These are phyloP conservation scores for Corynespora cassiicola DNA, from an alignment of 2,329 filamentous ascomycete species.

Conservation along the genomic window DNA sequence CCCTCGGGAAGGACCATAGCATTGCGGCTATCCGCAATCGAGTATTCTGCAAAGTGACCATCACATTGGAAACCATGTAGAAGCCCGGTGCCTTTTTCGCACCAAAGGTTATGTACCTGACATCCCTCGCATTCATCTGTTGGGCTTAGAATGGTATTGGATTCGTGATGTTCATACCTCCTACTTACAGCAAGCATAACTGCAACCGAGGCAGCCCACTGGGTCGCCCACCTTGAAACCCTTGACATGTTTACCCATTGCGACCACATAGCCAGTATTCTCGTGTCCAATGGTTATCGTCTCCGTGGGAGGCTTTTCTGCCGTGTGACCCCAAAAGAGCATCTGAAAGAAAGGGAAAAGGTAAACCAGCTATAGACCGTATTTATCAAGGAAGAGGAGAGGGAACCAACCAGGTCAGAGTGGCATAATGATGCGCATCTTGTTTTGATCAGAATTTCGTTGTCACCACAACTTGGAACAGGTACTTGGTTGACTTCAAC, in stretches of 20 bases:
- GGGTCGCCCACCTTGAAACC: constrained; percentile 50
- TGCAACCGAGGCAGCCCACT: constrained; percentile 39
- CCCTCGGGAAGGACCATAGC: constrained; percentile 46
- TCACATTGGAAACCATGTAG: constrained; percentile 37
- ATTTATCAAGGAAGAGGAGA: constrained; percentile 20
- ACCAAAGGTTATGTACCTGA: constrained; percentile 48
- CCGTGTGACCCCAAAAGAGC: constrained; percentile 7
- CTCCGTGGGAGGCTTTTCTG: constrained; percentile 4
- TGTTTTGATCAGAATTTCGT: constrained; percentile 22
- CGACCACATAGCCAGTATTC: constrained; percentile 49
- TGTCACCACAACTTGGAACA: constrained; percentile 11
- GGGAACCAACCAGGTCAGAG: constrained; percentile 20
- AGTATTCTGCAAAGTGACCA: constrained; percentile 56
- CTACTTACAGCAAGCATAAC: constrained; percentile 23
- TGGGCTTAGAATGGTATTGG: constrained; percentile 7
- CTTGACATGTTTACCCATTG: constrained; percentile 34
- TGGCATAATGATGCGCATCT: constrained; percentile 25
- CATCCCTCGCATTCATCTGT: constrained; percentile 52
- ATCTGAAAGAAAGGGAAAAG: constrained; percentile 1
- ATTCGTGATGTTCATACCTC: constrained; percentile 52
- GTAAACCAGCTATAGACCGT: too few relatives aligned
- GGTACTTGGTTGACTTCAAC: constrained; percentile 22
- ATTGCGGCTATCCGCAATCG: constrained; percentile 50
- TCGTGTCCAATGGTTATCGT: constrained; percentile 51
- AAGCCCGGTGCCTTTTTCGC: constrained; percentile 26